phyloP scores from a whole-genome alignment of 2,329 filamentous ascomycete genomes.

The Fusarium hostae region DNA sequence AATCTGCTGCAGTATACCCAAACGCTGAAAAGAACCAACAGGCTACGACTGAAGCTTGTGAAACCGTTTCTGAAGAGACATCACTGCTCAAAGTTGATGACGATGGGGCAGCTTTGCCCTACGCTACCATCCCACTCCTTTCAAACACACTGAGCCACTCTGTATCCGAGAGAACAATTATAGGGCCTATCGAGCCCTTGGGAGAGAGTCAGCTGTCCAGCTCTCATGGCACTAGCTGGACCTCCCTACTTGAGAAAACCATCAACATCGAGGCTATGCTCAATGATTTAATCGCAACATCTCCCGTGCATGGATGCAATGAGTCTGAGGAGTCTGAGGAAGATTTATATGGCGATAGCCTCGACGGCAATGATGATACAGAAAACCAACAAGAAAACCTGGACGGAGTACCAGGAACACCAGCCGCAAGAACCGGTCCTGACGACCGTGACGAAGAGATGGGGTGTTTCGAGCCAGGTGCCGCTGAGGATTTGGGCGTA shows the following conservation, averaged over 20 bases:
- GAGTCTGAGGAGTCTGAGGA: not conserved
- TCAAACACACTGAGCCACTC: not conserved
- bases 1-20: not conserved
- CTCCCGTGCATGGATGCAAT: too few species aligned
- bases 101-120: not conserved
- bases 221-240: not conserved
- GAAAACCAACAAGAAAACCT: not conserved
- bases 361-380: not conserved
- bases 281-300: not conserved
- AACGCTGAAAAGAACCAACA: not conserved
- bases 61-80: not conserved
- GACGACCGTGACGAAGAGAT: slow-evolving; percentile 1
- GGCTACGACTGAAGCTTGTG: not conserved
- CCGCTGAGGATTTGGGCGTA: not conserved
- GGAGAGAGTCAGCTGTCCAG: not conserved
- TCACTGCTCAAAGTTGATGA: not conserved
- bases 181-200: too few species aligned
- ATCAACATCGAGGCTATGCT: not conserved
- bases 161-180: not conserved
- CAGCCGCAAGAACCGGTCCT: not conserved
- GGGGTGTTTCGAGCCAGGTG: not conserved
- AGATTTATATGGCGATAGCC: not conserved
- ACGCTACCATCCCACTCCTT: not conserved
- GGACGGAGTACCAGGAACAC: not conserved
- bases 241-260: not conserved